Base-by-base conservation (phyloP, 1,284 basidiomycete genomes). In the Sporisorium graminicola region DNA sequence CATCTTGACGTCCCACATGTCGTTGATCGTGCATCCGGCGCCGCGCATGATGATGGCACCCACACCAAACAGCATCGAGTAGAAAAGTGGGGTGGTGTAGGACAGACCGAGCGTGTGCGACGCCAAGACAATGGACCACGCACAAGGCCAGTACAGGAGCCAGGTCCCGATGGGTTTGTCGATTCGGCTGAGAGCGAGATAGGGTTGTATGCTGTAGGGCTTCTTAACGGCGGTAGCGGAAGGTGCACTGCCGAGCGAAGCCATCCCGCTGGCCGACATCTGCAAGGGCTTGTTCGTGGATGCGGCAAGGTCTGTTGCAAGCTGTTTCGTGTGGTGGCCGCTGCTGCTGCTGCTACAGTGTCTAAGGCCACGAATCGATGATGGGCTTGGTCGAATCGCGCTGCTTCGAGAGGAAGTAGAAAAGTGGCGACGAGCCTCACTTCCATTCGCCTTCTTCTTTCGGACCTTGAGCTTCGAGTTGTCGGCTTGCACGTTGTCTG, bases 1-100 rank as follows among this genome's bases (percentile, higher is more conserved):
- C 65, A 98, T 74, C 90, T 78, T 93, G 90, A 74, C 89, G 89
- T 99, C 97, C 95, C 97, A 99, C 91, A 99, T 92, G 85, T 99
- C 97, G 85, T 99, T 99, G 82, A 99, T 97, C 0, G 94, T 98
- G 86, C 97, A 99, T 6, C 97, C 97, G 7, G 97, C 97, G 8
- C 97, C 95, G 20, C 97, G 91, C 97, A 99, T 99, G 61, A 99
- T 89, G 47, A 98, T 82, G 0, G 97, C 94, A 0, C 97, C 97
- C 4, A 92, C 86, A 1, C 93, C 95, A 82, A 99, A 99, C 0
- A 99, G 88, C 27, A 89, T 87, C 42, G 94, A 65, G 56, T 84
- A 80, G 31, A 76, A 78, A 46, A 82, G 59, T 42, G 78, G 79
- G 0, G 71, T 68, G 3, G 78, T 70, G n/a, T 67, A 61, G 2